Base-by-base conservation (phyloP, 148 eudicot genomes). In the Rhododendron mucronatum region DNA sequence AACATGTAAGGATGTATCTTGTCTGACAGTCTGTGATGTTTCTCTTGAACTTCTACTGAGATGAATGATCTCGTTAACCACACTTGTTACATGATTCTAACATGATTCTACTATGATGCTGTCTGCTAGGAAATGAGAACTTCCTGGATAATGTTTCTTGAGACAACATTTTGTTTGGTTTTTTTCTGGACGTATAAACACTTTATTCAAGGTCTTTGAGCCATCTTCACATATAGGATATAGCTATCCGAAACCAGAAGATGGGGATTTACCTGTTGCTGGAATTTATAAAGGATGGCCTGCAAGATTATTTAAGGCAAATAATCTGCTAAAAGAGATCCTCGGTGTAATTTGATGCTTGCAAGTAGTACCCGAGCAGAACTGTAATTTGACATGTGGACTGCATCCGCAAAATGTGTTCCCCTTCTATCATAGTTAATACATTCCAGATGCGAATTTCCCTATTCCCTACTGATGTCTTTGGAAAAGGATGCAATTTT, bases 1-100 rank as follows among this genome's bases (percentile, higher is more conserved):
- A 92, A 91, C 91, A 92, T 92, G 94, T 92, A 81, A 89, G 92
- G 15, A 51, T 69, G 51, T 84, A 21, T 7, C 12, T 39, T 39
- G 48, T 67, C 57, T 45, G 65, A 59, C 61, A 41, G 45, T 82
- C 16, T 20, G 80, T 84, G 84, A 23, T 45, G 15, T 65, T 71
- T 21, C 20, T 39, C 44, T 35, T 7, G 14, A 48, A 83, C 9
- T 37, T 63, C 45, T 78, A 21, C 61, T 57, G 23, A 26, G 26
- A 26, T 78, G 75, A 59, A 59, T 78, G n/a, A 78, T 59, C 28
- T 78, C 21, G n/a, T 39, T 59, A 12, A 76, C 71, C 82, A 76
- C 51, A 4, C 6, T 57, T 30, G 33, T 73, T 26, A 30, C 23
- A 82, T 83, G 55, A 83, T 82, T 37, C 30, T 41, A 18, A 30